phyloP scores from a whole-genome alignment of 176 grass and related monocot genomes.

The Phoenix dactylifera region DNA sequence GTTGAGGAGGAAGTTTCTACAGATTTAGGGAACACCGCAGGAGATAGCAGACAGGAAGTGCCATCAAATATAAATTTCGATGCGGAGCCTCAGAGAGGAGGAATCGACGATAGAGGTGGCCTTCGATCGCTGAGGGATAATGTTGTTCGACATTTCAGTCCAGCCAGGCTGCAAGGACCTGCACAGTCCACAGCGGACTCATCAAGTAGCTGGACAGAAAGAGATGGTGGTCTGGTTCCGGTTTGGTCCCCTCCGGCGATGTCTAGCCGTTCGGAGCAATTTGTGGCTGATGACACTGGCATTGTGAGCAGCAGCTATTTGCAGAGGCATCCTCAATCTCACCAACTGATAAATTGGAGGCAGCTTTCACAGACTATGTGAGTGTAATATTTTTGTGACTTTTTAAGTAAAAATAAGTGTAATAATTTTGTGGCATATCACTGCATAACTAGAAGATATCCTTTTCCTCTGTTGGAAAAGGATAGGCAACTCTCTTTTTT shows the following conservation, averaged over 20 bases:
- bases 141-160: slow-evolving; percentile 27
- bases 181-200: slow-evolving; percentile 33
- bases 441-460: not conserved
- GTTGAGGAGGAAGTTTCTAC: slow-evolving; percentile 57
- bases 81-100: slow-evolving; percentile 16
- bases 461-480: too few relatives aligned
- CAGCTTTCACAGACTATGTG: slow-evolving; percentile 65
- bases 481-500: too few relatives aligned
- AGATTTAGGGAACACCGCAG: slow-evolving; percentile 27
- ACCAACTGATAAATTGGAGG: slow-evolving; percentile 72
- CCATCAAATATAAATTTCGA: slow-evolving; percentile 30
- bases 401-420: not conserved
- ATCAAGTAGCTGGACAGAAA: slow-evolving; percentile 66
- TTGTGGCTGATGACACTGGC: slow-evolving; percentile 44
- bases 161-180: slow-evolving; percentile 11
- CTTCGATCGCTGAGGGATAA: slow-evolving; percentile 22
- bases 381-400: slow-evolving; percentile 25
- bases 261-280: slow-evolving; percentile 53
- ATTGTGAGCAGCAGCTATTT: slow-evolving; percentile 54
- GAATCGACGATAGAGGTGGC: not conserved
- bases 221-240: slow-evolving; percentile 81
- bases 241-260: slow-evolving; percentile 80
- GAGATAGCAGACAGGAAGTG: slow-evolving; percentile 55
- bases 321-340: slow-evolving; percentile 58
- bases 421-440: not conserved